These are phyloP conservation scores for Coemansia sp. DNA, from an alignment of 371 early-diverging fungal genomes.

Conservation along the genomic window DNA sequence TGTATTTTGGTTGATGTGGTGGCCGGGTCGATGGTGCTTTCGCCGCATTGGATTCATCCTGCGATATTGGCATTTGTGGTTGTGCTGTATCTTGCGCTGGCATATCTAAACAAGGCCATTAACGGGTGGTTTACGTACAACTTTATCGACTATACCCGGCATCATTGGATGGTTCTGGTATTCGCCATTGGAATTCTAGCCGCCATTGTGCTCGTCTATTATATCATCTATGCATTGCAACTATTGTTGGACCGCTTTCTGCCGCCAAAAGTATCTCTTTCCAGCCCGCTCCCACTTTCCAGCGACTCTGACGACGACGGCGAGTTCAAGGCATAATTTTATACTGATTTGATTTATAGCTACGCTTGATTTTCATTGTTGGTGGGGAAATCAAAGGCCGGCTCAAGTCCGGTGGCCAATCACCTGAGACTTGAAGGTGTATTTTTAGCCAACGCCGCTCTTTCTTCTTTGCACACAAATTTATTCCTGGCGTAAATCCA, in stretches of 20 bases:
- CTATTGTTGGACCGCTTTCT: slow-evolving; percentile 21
- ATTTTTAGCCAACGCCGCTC: not conserved
- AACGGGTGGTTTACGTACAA: slow-evolving; percentile 40
- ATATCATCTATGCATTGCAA: slow-evolving; percentile 20
- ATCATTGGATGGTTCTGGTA: slow-evolving; percentile 8
- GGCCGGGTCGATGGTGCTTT: slow-evolving; percentile 30
- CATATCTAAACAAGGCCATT: slow-evolving; percentile 34
- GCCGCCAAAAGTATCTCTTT: slow-evolving; percentile 3
- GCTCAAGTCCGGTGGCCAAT: slow-evolving; percentile 2
- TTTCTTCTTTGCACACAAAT: not conserved
- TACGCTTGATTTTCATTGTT: too few relatives aligned
- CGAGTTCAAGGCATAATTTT: too few relatives aligned
- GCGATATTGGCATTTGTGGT: slow-evolving; percentile 10
- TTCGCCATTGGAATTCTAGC: slow-evolving; percentile 18
- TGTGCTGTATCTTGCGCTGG: slow-evolving; percentile 25
- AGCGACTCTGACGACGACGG: too few relatives aligned
- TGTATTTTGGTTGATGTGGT: slow-evolving; percentile 24
- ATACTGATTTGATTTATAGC: too few relatives aligned
- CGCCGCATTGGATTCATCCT: slow-evolving; percentile 40
- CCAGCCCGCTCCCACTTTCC: too few relatives aligned
- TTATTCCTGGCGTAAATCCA: slow-evolving; percentile 7
- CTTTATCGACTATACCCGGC: slow-evolving; percentile 35
- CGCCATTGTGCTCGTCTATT: slow-evolving; percentile 27
- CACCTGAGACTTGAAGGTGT: not conserved
- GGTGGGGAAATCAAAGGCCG: not conserved